Percentiles rank a stretch among this genome's conserved stretches.
These are phyloP conservation scores for Chrysophaeum taylorii DNA, from an alignment of 352 stramenopile species.

Conservation along the genomic window DNA sequence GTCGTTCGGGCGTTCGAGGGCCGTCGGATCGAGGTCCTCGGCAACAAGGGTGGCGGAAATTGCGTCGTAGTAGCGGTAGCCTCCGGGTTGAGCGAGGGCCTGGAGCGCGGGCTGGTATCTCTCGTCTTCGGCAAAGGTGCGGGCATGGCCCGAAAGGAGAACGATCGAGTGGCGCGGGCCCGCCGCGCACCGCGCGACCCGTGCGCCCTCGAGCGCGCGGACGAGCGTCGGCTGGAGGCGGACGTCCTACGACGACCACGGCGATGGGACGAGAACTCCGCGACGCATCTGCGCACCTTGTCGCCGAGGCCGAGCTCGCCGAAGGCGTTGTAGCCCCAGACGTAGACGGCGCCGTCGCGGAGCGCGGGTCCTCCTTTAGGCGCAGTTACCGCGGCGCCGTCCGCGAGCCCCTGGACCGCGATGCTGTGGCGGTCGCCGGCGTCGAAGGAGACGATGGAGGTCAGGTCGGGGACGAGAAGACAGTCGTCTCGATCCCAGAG, in stretches of 20 bases:
- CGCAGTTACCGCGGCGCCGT: neutral
- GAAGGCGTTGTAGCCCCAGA: conserved; percentile 21
- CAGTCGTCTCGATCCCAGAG: conserved; percentile 9
- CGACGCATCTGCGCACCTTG: too few relatives aligned
- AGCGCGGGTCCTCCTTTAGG: neutral
- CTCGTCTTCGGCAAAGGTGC: neutral
- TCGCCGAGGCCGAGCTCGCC: conserved; percentile 24
- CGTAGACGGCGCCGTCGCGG: neutral
- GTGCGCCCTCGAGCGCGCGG: neutral
- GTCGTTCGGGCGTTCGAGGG: neutral
- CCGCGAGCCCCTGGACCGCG: conserved; percentile 1
- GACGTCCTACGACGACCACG: too few relatives aligned
- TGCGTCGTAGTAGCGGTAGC: neutral
- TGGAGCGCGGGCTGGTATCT: neutral
- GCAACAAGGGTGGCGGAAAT: neutral
- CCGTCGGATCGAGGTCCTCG: neutral
- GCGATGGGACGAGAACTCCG: too few relatives aligned
- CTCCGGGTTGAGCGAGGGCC: neutral
- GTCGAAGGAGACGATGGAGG: conserved; percentile 7
- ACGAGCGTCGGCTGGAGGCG: neutral
- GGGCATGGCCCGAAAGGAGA: neutral
- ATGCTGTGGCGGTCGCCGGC: conserved; percentile 7
- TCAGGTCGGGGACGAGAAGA: conserved; percentile 8
- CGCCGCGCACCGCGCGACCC: neutral
- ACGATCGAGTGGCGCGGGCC: neutral